phyloP scores from a whole-genome alignment of 495 filamentous ascomycete species.

The Daldinia loculata region DNA sequence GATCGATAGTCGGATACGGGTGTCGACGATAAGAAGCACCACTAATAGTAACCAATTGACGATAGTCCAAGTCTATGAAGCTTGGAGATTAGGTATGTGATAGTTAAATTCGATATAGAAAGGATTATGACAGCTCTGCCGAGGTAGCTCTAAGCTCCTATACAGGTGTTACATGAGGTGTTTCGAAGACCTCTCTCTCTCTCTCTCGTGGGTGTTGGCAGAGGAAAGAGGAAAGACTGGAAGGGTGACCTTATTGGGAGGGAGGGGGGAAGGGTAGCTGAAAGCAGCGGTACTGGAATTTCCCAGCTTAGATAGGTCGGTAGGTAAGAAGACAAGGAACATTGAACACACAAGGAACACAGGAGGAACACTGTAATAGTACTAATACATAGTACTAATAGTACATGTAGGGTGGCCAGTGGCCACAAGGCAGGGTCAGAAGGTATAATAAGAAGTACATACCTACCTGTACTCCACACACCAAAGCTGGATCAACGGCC shows the following conservation, averaged over 20 bases:
- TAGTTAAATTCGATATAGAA: conserved; percentile 20
- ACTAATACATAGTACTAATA: neutral
- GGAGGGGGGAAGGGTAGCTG: conserved; percentile 42
- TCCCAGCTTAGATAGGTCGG: conserved; percentile 37
- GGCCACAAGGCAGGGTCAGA: conserved; percentile 12
- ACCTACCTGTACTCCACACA: too few species aligned
- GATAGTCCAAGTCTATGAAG: conserved; percentile 32
- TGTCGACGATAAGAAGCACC: conserved; percentile 48
- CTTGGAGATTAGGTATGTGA: conserved; percentile 30
- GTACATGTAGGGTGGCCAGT: conserved; percentile 22
- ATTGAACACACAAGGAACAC: conserved; percentile 3
- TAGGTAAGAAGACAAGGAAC: conserved; percentile 10
- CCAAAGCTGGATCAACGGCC: too few species aligned
- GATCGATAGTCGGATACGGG: conserved; percentile 49
- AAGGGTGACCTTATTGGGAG: conserved; percentile 50
- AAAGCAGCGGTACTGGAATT: conserved; percentile 40
- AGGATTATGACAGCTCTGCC: conserved; percentile 31
- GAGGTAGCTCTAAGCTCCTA: conserved; percentile 45
- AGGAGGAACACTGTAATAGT: neutral
- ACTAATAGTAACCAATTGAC: conserved; percentile 50
- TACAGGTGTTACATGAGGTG: conserved; percentile 57
- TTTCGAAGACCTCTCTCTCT: conserved; percentile 53
- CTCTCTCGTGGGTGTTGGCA: conserved; percentile 36
- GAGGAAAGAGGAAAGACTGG: conserved; percentile 38
- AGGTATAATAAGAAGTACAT: neutral